Base-by-base conservation (phyloP, 2,329 filamentous ascomycete species). In the Ascosphaera acerosa region DNA sequence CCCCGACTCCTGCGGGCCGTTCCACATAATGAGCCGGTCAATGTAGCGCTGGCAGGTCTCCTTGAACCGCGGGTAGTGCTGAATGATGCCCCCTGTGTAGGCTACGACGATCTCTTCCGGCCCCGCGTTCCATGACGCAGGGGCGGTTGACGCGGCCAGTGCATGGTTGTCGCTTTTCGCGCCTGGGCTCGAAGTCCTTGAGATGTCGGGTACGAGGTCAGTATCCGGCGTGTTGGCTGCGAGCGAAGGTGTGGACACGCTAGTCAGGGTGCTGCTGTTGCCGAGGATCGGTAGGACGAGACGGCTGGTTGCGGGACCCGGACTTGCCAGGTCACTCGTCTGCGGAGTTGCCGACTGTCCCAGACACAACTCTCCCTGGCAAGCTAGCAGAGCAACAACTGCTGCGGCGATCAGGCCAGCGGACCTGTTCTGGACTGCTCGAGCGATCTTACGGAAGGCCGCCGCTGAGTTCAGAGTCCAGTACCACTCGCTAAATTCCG, bases 71-170 rank as follows among this genome's bases (percentile, higher is more conserved):
- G 75, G 72, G 43, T 77, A 77, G 41, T 74, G 66, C 6, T 66
- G 63, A 33, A 80, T 78, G 44, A 74, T 77, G 6, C 72, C 70
- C 15, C 75, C 75, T 0, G 75, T 76, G 44, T 76, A 80, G 2
- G 74, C 75, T 15, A 80, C 70, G 2, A 77, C 69, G 18, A 84
- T 48, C 40, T 77, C 70, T 36, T 67, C 60, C 1, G 52, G 49
- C 5, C 51, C 53, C 3, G 52, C 54, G 30, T 51, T 47, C 52
- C 52, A 55, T 36, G 51, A 51, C 6, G 33, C 32, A 5, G 36
- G 33, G 70, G 36, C 34, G 5, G 30, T 30, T 17, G 20, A 12
- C 12, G 26, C 26, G 7, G 26, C 26, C 5, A 28, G 12, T 12
- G n/a, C 26, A 14, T 28, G 26, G 16, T 28, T 28, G 16, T 28